A percentile compares a stretch with the other conserved stretches of the same genome.
Evolutionary conservation across 148 eudicot species (phyloP).

Genomic region (Silene uniflora): DNA sequence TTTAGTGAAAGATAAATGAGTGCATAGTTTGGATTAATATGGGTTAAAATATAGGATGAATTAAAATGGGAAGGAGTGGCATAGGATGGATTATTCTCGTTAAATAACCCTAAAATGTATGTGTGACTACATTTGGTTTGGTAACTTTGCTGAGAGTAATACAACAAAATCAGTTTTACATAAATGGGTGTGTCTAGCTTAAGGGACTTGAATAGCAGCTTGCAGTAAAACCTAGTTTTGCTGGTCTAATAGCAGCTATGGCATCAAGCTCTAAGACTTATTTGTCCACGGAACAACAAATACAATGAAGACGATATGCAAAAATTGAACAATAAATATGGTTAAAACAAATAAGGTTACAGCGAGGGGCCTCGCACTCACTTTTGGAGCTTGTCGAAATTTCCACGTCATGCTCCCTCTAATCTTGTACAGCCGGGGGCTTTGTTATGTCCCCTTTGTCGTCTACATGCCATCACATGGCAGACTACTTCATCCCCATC

Average conservation of each 20-base stretch:
- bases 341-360: background rate
- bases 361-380: slow-evolving; percentile 2
- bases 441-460: background rate
- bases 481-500: slow-evolving; percentile 52
- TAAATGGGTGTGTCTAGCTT: background rate
- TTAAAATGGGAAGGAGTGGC: too few species aligned
- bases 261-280: slow-evolving; percentile 2
- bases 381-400: slow-evolving; percentile 7
- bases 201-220: too few species aligned
- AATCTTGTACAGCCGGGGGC: slow-evolving; percentile 3
- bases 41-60: too few species aligned
- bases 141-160: background rate
- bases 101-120: background rate
- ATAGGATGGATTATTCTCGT: too few species aligned
- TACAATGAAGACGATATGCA: background rate
- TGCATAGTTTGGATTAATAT: too few species aligned
- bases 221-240: too few species aligned
- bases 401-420: slow-evolving; percentile 3
- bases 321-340: slow-evolving; percentile 1
- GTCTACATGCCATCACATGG: background rate
- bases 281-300: slow-evolving; percentile 18
- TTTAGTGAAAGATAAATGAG: too few species aligned
- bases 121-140: too few species aligned
- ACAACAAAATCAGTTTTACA: slow-evolving; percentile 8
- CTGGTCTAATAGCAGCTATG: background rate